These are phyloP conservation scores for Ustilago trichophora DNA, from an alignment of 1,284 basidiomycete genomes.

Conservation along the genomic window DNA sequence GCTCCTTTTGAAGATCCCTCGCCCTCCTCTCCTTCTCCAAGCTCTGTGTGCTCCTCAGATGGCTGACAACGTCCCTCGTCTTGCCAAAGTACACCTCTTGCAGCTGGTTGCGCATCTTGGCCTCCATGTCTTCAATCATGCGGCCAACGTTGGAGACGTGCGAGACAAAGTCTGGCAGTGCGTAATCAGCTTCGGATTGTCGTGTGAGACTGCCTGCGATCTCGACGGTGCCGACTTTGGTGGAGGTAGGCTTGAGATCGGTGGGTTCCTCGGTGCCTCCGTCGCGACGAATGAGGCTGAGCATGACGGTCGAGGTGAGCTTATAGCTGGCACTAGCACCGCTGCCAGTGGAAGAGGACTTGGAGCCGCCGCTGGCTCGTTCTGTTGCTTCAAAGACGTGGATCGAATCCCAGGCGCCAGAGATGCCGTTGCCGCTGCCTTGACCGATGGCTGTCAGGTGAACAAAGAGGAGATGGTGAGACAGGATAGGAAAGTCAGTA, in stretches of 20 bases:
- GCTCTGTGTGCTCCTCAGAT: slow-evolving; percentile 85
- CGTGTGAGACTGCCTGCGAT: slow-evolving; percentile 96
- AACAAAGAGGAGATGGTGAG: background rate
- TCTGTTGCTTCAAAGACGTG: slow-evolving; percentile 96
- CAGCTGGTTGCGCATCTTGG: slow-evolving; percentile 94
- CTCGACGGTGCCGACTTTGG: slow-evolving; percentile 77
- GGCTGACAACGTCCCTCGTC: slow-evolving; percentile 91
- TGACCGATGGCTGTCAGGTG: slow-evolving; percentile 29
- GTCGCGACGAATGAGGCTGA: slow-evolving; percentile 80
- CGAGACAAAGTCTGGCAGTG: slow-evolving; percentile 67
- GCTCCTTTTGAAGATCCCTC: slow-evolving; percentile 87
- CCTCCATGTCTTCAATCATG: slow-evolving; percentile 98
- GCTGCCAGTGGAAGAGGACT: slow-evolving; percentile 16
- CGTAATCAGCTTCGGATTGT: slow-evolving; percentile 76
- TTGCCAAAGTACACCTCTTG: slow-evolving; percentile 91
- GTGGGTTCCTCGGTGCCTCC: slow-evolving; percentile 65
- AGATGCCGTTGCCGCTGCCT: slow-evolving; percentile 52
- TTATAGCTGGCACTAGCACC: slow-evolving; percentile 94
- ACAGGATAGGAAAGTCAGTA: background rate
- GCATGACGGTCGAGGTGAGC: slow-evolving; percentile 95
- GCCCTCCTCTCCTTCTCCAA: slow-evolving; percentile 83
- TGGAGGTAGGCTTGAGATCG: slow-evolving; percentile 23
- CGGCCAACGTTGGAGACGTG: slow-evolving; percentile 92
- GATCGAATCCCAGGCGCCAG: slow-evolving; percentile 94
- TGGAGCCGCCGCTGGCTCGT: slow-evolving; percentile 67